These are phyloP conservation scores for Clavulina sp. DNA, from an alignment of 768 basidiomycete species.

Conservation along the genomic window DNA sequence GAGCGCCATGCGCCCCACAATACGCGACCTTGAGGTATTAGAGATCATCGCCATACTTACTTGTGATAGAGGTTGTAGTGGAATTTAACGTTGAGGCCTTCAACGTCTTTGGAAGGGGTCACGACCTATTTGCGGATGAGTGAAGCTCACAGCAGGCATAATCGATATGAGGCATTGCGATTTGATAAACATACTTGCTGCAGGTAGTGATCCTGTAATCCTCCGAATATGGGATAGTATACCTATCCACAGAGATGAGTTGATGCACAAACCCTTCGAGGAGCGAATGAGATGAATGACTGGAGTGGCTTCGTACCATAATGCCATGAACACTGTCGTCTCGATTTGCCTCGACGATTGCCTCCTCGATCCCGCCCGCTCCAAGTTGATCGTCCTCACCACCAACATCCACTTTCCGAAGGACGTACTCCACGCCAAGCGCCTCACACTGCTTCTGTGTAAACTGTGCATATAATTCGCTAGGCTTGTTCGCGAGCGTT, in stretches of 20 bases:
- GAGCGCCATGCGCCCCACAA: not conserved
- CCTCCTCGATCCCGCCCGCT: conserved; percentile 79
- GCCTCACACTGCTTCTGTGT: conserved; percentile 80
- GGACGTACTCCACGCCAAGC: conserved; percentile 72
- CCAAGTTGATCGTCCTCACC: conserved; percentile 22
- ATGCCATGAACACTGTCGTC: conserved; percentile 76
- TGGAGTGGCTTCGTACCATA: conserved; percentile 44
- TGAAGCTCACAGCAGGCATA: not conserved
- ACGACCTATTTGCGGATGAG: conserved; percentile 41
- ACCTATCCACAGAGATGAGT: conserved; percentile 34
- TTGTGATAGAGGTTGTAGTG: conserved; percentile 92
- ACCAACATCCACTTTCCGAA: conserved; percentile 51
- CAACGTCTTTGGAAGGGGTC: conserved; percentile 92
- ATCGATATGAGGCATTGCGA: conserved; percentile 1
- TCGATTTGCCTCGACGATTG: conserved; percentile 87
- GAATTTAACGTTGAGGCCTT: conserved; percentile 92
- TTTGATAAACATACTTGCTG: conserved; percentile 46
- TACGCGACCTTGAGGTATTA: conserved; percentile 13
- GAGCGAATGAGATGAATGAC: not conserved
- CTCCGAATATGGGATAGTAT: conserved; percentile 92
- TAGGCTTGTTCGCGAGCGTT: conserved; percentile 67
- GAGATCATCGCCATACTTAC: conserved; percentile 39
- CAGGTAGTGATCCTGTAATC: conserved; percentile 79
- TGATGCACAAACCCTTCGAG: not conserved
- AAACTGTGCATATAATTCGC: conserved; percentile 73